These are phyloP conservation scores for Actinomucor elegans DNA, from an alignment of 371 early-diverging fungal genomes.

Conservation along the genomic window DNA sequence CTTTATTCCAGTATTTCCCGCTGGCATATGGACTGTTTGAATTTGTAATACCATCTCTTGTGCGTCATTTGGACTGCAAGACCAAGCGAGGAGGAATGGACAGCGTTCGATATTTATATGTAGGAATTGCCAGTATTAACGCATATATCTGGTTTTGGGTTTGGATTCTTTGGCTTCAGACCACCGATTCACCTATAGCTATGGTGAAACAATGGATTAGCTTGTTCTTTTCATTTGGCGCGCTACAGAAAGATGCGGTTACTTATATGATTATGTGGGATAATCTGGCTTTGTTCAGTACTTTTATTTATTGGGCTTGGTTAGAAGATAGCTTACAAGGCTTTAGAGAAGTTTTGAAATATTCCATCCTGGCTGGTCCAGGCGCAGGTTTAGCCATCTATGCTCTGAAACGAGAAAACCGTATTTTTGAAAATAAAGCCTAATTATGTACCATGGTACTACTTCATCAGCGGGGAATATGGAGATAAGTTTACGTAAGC, in stretches of 20 bases:
- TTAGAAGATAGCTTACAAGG: constrained; percentile 9
- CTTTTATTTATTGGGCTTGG: constrained; percentile 12
- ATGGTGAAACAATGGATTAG: constrained; percentile 11
- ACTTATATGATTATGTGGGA: constrained; percentile 16
- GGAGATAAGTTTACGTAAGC: not conserved
- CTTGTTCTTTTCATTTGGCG: constrained; percentile 9
- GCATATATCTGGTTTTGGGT: constrained; percentile 8
- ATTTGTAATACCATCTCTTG: not conserved
- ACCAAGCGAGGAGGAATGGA: not conserved
- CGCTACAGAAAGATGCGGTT: not conserved
- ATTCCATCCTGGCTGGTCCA: constrained; percentile 4
- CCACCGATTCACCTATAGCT: not conserved
- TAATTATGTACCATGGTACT: no score
- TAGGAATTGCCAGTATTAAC: constrained; percentile 7
- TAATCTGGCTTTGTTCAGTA: not conserved
- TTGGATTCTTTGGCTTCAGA: constrained; percentile 15
- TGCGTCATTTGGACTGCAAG: not conserved
- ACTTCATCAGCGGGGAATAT: not conserved
- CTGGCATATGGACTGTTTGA: constrained; percentile 2
- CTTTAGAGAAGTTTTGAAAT: not conserved
- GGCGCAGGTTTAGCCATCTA: constrained; percentile 10
- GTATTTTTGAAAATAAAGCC: constrained; percentile 6
- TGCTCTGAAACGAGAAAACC: constrained; percentile 9
- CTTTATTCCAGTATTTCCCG: constrained; percentile 8
- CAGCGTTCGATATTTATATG: constrained; percentile 1